These are phyloP conservation scores for Avena sativa DNA, from an alignment of 176 grass and related monocot genomes.

Conservation along the genomic window DNA sequence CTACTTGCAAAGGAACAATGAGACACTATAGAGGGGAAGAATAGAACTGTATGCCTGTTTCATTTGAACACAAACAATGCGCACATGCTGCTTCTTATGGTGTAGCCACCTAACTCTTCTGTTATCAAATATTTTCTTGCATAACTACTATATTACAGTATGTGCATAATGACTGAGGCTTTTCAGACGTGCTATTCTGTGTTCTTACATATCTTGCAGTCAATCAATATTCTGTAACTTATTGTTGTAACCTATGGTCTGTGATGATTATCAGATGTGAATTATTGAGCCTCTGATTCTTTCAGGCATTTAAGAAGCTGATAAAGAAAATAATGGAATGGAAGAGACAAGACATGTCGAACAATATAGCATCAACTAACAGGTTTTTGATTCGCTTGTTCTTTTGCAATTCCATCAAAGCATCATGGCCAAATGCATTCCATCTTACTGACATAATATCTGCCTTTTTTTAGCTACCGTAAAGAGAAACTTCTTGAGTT, in stretches of 20 bases:
- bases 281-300: slow-evolving; percentile 23
- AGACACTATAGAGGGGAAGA: background rate
- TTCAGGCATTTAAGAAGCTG: slow-evolving; percentile 53
- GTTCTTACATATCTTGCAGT: slow-evolving; percentile 22
- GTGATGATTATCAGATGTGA: background rate
- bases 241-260: slow-evolving; percentile 11
- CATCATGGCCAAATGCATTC: background rate
- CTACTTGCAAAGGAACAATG: no score
- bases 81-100: background rate
- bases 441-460: background rate
- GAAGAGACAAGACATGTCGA: slow-evolving; percentile 26
- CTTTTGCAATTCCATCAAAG: slow-evolving; percentile 26
- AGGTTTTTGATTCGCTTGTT: slow-evolving; percentile 24
- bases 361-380: background rate
- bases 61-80: slow-evolving; percentile 19
- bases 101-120: background rate
- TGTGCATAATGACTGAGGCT: slow-evolving; percentile 12
- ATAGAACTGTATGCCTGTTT: background rate
- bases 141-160: background rate
- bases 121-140: slow-evolving; percentile 14
- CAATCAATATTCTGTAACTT: background rate
- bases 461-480: slow-evolving; percentile 31
- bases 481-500: slow-evolving; percentile 40
- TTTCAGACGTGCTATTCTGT: background rate
- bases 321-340: slow-evolving; percentile 41